Percentiles rank a stretch among this genome's conserved stretches.
phyloP scores from a whole-genome alignment of 495 filamentous ascomycete genomes.

The Podospora conica region DNA sequence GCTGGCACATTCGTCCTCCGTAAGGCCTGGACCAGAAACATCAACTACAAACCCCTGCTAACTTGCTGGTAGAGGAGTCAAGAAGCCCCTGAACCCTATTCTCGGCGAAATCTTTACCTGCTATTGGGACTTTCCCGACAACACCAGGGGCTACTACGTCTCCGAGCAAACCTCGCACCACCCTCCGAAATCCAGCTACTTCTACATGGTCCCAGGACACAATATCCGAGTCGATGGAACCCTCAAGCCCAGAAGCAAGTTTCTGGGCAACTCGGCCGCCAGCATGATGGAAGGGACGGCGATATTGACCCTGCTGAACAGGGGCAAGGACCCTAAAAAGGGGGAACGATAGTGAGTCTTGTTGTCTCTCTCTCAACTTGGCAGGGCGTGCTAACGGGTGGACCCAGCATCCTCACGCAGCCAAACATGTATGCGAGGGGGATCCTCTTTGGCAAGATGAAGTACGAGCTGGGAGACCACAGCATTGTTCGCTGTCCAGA shows the following conservation, averaged over 20 bases:
- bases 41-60: conserved; percentile 8
- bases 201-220: conserved; percentile 96
- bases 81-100: conserved; percentile 96
- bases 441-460: conserved; percentile 98
- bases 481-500: conserved; percentile 92
- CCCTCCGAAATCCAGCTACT: conserved; percentile 97
- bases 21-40: conserved; percentile 41
- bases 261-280: conserved; percentile 93
- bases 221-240: conserved; percentile 93
- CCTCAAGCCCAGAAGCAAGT: conserved; percentile 92
- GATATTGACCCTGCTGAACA: conserved; percentile 75
- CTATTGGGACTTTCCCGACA: conserved; percentile 89
- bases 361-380: background rate
- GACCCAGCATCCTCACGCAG: conserved; percentile 73
- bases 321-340: conserved; percentile 55
- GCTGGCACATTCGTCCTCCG: conserved; percentile 98
- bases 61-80: conserved; percentile 67
- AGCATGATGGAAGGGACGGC: conserved; percentile 98
- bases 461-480: conserved; percentile 97
- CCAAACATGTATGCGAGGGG: conserved; percentile 99
- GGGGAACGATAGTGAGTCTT: conserved; percentile 80
- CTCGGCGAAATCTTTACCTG: conserved; percentile 93
- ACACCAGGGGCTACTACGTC: conserved; percentile 87
- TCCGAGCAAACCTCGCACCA: conserved; percentile 93
- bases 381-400: conserved; percentile 5